These are phyloP conservation scores for Phytophthora meadii DNA, from an alignment of 352 stramenopile genomes.

Conservation along the genomic window DNA sequence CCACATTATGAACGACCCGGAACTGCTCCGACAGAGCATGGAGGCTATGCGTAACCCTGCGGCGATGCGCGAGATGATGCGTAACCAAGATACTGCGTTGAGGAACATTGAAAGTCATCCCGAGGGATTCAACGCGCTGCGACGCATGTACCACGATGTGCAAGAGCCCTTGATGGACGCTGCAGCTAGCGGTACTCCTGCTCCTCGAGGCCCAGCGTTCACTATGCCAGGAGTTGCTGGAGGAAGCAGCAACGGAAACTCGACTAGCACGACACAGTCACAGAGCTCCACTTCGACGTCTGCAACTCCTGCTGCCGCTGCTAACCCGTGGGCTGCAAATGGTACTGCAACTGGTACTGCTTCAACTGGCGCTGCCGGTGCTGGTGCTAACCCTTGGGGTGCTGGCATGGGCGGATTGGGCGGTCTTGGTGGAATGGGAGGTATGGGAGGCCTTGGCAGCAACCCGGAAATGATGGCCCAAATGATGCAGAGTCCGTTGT, in stretches of 20 bases:
- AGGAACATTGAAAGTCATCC: slow-evolving; percentile 97
- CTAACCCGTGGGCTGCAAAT: slow-evolving; percentile 71
- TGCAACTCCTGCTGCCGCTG: slow-evolving; percentile 26
- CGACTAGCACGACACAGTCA: slow-evolving; percentile 28
- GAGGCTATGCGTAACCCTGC: slow-evolving; percentile 97
- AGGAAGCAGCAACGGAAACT: slow-evolving; percentile 27
- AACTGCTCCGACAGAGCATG: slow-evolving; percentile 95
- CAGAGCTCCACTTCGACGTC: slow-evolving; percentile 25
- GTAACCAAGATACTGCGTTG: slow-evolving; percentile 97
- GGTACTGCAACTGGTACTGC: slow-evolving; percentile 22
- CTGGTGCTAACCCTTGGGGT: slow-evolving; percentile 77
- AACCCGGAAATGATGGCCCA: slow-evolving; percentile 85
- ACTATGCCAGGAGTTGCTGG: slow-evolving; percentile 85
- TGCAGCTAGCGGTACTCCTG: slow-evolving; percentile 54
- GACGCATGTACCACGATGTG: slow-evolving; percentile 94
- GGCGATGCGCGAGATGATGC: slow-evolving; percentile 97
- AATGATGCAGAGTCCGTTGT: slow-evolving; percentile 88
- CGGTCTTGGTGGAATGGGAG: slow-evolving; percentile 37
- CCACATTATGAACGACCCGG: slow-evolving; percentile 96
- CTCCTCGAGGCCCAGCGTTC: slow-evolving; percentile 69
- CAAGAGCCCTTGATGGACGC: slow-evolving; percentile 97
- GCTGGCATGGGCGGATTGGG: slow-evolving; percentile 35
- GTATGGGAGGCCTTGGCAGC: slow-evolving; percentile 36
- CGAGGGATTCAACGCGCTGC: slow-evolving; percentile 97
- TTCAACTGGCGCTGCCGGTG: slow-evolving; percentile 20